Conservation (phyloP, 768 basidiomycete genomes). For the Pisolithus microcarpus region DNA sequence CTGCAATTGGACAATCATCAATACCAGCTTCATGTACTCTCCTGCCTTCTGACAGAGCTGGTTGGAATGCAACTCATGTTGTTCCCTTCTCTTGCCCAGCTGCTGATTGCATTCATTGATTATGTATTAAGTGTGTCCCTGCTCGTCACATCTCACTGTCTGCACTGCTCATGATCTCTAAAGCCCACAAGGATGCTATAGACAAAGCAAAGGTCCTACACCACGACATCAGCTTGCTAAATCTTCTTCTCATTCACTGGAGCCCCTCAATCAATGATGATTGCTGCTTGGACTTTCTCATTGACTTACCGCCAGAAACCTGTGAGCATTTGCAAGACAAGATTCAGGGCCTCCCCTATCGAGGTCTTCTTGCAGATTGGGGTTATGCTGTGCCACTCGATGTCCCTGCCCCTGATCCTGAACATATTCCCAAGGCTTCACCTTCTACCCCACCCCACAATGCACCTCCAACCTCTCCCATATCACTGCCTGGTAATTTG, state of each 20-base stretch:
- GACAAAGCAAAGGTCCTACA: neutral
- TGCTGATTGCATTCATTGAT: slow-evolving; percentile 4
- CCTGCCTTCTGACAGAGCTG: too few relatives aligned
- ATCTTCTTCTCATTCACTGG: slow-evolving; percentile 1
- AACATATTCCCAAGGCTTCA: neutral
- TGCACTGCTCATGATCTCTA: too few relatives aligned
- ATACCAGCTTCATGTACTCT: too few relatives aligned
- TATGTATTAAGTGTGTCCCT: neutral
- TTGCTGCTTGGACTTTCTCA: neutral
- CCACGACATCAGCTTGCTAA: slow-evolving; percentile 4
- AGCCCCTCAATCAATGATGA: neutral
- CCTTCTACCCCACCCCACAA: neutral
- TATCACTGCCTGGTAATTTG: too few relatives aligned
- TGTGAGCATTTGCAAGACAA: neutral
- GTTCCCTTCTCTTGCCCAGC: slow-evolving; percentile 1
- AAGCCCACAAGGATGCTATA: slow-evolving; percentile 1
- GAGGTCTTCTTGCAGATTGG: slow-evolving; percentile 3
- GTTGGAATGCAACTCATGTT: neutral
- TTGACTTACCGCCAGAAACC: neutral
- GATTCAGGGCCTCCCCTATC: neutral
- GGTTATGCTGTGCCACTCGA: slow-evolving; percentile 1
- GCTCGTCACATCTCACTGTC: neutral
- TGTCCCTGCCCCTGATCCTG: neutral
- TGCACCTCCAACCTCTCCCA: too few relatives aligned
- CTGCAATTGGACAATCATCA: too few relatives aligned